Evolutionary conservation across 148 eudicot species (phyloP).

Genomic region (Suaeda aralocaspica): DNA sequence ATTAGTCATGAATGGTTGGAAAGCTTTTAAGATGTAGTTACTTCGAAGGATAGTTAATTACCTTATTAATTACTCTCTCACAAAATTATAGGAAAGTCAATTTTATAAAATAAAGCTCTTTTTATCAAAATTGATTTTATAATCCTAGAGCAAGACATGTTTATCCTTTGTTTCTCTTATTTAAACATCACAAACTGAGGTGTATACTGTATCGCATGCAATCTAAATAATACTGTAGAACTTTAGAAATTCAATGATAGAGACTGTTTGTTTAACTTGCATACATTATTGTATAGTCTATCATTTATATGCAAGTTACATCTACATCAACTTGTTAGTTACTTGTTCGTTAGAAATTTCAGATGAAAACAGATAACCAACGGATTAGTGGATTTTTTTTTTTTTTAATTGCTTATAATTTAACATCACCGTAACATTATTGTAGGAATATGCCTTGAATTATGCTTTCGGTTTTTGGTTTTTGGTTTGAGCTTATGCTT

Average conservation of each 20-base stretch:
- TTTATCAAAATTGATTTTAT: neutral
- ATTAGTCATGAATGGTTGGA: neutral
- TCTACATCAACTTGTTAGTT: conserved; percentile 26
- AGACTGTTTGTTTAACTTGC: conserved; percentile 5
- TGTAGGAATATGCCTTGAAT: too few relatives aligned
- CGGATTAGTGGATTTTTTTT: conserved; percentile 14
- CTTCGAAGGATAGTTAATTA: conserved; percentile 7
- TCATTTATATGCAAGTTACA: too few relatives aligned
- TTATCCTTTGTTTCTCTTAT: conserved; percentile 16
- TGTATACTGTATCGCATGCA: conserved; percentile 4
- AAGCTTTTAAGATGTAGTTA: conserved; percentile 16
- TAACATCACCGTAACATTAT: too few relatives aligned
- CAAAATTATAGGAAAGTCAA: conserved; percentile 7
- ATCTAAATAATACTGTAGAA: conserved; percentile 7
- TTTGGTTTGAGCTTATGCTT: too few relatives aligned
- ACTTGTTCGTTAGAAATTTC: conserved; percentile 22
- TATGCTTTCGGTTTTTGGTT: too few relatives aligned
- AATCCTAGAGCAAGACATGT: conserved; percentile 15
- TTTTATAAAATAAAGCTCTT: neutral
- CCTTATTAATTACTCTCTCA: conserved; percentile 3
- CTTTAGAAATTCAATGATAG: conserved; percentile 1
- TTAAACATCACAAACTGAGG: conserved; percentile 1
- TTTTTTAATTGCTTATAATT: too few relatives aligned
- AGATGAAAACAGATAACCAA: conserved; percentile 16
- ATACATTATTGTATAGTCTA: too few relatives aligned